Evolutionary conservation across 805 yeast genomes (phyloP), one percentile per base, ranked within the genome.

Genomic region (Danielia oregonensis): DNA sequence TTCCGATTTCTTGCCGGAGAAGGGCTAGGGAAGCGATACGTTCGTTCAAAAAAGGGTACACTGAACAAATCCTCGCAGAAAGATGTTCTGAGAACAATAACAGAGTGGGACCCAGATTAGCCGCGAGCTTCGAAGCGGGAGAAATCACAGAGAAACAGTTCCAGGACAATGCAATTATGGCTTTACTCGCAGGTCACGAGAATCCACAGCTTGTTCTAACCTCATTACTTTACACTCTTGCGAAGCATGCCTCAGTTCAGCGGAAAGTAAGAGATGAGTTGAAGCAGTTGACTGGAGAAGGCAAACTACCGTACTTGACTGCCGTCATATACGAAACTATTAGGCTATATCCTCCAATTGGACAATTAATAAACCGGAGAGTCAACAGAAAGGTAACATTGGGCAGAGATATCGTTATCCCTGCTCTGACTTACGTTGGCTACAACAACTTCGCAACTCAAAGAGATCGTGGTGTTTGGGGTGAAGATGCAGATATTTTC

Each of bases 151-250:
- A 64, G 33, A 61, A 66, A 31, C 81, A 77, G 43, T 63, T 75
- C 34, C 52, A 61, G 2, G 82, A 78, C 46, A 78, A 78, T 50
- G 61, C 74, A 12, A 69, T 75, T 6, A 76, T 78, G 12, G 58
- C 75, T 3, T 52, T 77, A 46, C 72, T 78, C 29, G 83, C 83
- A 0, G 83, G 82, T 0, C 83, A 78, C 51, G 83, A 78, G 44
- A 78, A 78, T 40, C 83, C 83, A 0, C 77, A 75, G 39, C 48
- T 78, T 16, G 52, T 76, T 8, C 44, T 76, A 40, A 63, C 72
- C 1, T 71, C 79, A 0, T 46, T 70, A 5, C 42, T 77, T 2
- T 76, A 67, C 37, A 42, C 72, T 10, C 44, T 77, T 17, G 74
- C 72, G 1, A 76, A 75, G 38, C 33, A 67, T 42, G 55, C 54